phyloP scores from a whole-genome alignment of 1,284 basidiomycete genomes.

The Moniliella sp. region DNA sequence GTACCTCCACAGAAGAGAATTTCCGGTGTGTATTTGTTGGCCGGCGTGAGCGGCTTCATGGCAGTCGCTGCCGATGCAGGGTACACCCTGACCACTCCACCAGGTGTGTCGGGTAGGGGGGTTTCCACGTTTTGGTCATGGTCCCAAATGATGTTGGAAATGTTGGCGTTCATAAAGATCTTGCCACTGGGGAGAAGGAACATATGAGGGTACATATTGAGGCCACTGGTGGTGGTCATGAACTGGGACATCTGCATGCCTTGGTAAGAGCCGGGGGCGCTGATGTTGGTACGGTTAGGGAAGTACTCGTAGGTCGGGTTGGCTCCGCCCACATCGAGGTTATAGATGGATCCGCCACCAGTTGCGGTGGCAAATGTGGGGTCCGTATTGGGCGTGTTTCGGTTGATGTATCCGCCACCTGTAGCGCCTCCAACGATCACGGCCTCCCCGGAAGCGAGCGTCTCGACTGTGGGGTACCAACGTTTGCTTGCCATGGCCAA shows the following conservation, averaged over 20 bases:
- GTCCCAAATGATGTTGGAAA: slow-evolving; percentile 24
- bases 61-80: slow-evolving; percentile 71
- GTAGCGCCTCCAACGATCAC: slow-evolving; percentile 24
- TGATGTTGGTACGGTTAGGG: slow-evolving; percentile 9
- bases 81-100: slow-evolving; percentile 43
- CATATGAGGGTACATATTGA: slow-evolving; percentile 33
- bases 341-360: too few relatives aligned
- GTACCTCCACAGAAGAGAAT: slow-evolving; percentile 72
- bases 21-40: slow-evolving; percentile 65
- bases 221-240: slow-evolving; percentile 21
- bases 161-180: slow-evolving; percentile 33
- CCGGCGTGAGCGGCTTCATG: slow-evolving; percentile 71
- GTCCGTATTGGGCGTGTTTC: slow-evolving; percentile 25
- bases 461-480: slow-evolving; percentile 32
- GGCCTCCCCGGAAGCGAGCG: slow-evolving; percentile 22
- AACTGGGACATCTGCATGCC: slow-evolving; percentile 12
- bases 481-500: slow-evolving; percentile 11
- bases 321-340: slow-evolving; percentile 9
- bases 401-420: slow-evolving; percentile 32
- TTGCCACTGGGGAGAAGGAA: slow-evolving; percentile 28
- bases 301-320: slow-evolving; percentile 31
- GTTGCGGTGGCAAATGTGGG: slow-evolving; percentile 11
- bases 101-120: slow-evolving; percentile 26
- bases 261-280: too few relatives aligned
- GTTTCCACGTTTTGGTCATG: slow-evolving; percentile 12